Percentiles rank a stretch among this genome's conserved stretches.
Conservation (phyloP, 208 protist species). For the Leishmania amazonensis region DNA sequence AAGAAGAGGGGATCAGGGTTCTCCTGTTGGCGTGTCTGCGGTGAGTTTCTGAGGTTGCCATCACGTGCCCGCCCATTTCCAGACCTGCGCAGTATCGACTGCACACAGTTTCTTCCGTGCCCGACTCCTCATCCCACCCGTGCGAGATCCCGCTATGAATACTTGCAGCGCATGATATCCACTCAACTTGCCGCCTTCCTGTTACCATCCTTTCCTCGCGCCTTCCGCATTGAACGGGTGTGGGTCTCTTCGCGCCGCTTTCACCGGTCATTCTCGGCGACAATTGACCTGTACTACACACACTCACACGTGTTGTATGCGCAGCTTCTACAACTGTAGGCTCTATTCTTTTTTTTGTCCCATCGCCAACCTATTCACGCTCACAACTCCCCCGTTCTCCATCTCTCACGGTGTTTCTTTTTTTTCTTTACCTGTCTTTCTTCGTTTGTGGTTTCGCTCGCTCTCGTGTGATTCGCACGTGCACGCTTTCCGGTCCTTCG, state of each 20-base stretch:
- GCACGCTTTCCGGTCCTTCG: background rate
- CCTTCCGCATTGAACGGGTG: background rate
- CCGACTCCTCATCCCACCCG: background rate
- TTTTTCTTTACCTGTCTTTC: background rate
- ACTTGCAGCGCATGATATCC: background rate
- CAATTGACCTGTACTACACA: background rate
- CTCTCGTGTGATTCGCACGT: background rate
- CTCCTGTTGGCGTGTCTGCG: background rate
- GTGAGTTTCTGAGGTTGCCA: background rate
- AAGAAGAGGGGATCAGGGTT: background rate
- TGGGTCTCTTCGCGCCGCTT: background rate
- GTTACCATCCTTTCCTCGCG: background rate
- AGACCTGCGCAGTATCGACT: background rate
- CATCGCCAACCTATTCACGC: background rate
- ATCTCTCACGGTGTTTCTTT: background rate
- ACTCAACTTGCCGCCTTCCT: background rate
- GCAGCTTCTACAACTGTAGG: background rate
- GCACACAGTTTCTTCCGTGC: background rate
- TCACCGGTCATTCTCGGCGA: background rate
- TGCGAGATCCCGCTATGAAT: background rate
- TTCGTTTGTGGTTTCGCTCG: background rate
- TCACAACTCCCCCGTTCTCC: background rate
- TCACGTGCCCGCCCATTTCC: background rate
- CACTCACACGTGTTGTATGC: background rate
- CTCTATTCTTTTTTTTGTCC: background rate